A percentile compares a stretch with the other conserved stretches of the same genome.
Conservation (phyloP, 768 basidiomycete genomes). For the Coprinopsis cinerea region DNA sequence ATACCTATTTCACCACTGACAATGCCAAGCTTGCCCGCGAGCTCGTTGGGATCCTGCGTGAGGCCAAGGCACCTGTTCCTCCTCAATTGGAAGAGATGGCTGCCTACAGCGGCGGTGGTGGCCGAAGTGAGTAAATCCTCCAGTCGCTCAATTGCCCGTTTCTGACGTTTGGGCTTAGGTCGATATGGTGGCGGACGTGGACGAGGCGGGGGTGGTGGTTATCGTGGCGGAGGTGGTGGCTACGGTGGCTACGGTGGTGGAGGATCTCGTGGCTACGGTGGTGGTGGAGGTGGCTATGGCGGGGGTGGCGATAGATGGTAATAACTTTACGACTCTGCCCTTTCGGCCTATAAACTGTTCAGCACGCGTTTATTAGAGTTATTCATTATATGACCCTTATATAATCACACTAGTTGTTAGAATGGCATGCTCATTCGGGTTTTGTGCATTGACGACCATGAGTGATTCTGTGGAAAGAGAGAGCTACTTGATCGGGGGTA, state of each 20-base stretch:
- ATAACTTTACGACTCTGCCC: constrained; percentile 8
- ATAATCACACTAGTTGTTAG: constrained; percentile 6
- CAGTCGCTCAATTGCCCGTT: not conserved
- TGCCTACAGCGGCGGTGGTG: constrained; percentile 76
- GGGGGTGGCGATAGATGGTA: constrained; percentile 32
- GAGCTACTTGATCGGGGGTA: constrained; percentile 29
- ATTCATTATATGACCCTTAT: not conserved
- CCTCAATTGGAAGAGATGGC: constrained; percentile 92
- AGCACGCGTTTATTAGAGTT: too few species aligned
- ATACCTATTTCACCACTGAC: constrained; percentile 96
- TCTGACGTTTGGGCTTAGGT: constrained; percentile 29
- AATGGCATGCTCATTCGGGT: not conserved
- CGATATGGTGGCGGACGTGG: constrained; percentile 50
- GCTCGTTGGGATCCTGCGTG: constrained; percentile 76
- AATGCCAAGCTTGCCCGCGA: constrained; percentile 94
- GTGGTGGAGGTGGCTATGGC: constrained; percentile 33
- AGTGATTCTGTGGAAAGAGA: constrained; percentile 12
- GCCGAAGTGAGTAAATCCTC: constrained; percentile 65
- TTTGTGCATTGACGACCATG: not conserved
- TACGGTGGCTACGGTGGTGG: constrained; percentile 40
- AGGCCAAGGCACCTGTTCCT: constrained; percentile 82
- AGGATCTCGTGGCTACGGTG: constrained; percentile 35
- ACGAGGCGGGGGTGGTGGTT: constrained; percentile 34
- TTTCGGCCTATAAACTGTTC: too few species aligned
- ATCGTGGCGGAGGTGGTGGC: constrained; percentile 35